Conservation (phyloP, 352 stramenopile genomes). For the Phytopythium chamaehyphon region DNA sequence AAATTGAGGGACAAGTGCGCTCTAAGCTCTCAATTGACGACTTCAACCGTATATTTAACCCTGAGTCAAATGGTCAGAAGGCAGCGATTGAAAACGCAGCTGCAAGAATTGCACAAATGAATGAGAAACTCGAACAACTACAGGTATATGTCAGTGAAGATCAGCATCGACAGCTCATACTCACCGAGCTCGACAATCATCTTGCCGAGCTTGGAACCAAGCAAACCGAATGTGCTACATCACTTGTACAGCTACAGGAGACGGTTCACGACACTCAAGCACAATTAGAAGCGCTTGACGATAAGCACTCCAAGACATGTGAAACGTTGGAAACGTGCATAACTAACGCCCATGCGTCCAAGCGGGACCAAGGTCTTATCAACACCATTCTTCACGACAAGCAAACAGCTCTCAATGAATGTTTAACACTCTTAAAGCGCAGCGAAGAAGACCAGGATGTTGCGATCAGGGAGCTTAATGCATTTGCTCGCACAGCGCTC, state of each 20-base stretch:
- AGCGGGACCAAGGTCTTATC: slow-evolving; percentile 6
- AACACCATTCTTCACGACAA: not conserved
- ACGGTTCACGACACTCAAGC: slow-evolving; percentile 20
- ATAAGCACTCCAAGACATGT: slow-evolving; percentile 18
- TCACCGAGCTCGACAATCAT: slow-evolving; percentile 40
- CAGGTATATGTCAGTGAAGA: slow-evolving; percentile 45
- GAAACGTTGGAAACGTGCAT: not conserved
- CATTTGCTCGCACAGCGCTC: slow-evolving; percentile 37
- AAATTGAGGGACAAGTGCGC: slow-evolving; percentile 47
- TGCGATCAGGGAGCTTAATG: slow-evolving; percentile 35
- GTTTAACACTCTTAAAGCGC: slow-evolving; percentile 24
- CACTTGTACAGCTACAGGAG: slow-evolving; percentile 39
- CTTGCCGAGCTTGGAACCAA: slow-evolving; percentile 49
- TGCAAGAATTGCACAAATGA: slow-evolving; percentile 44
- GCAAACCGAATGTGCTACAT: slow-evolving; percentile 34
- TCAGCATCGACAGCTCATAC: slow-evolving; percentile 36
- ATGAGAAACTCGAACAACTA: slow-evolving; percentile 37
- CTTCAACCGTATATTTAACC: slow-evolving; percentile 66
- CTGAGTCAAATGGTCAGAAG: slow-evolving; percentile 41
- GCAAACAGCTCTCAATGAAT: slow-evolving; percentile 5
- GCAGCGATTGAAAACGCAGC: slow-evolving; percentile 42
- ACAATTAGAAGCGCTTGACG: slow-evolving; percentile 17
- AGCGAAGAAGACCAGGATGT: slow-evolving; percentile 24
- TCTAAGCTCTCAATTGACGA: slow-evolving; percentile 56
- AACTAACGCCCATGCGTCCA: slow-evolving; percentile 14